Evolutionary conservation across 352 stramenopile genomes (phyloP), one percentile per base, ranked within the genome.

Genomic region (Phytophthora tubulina): DNA sequence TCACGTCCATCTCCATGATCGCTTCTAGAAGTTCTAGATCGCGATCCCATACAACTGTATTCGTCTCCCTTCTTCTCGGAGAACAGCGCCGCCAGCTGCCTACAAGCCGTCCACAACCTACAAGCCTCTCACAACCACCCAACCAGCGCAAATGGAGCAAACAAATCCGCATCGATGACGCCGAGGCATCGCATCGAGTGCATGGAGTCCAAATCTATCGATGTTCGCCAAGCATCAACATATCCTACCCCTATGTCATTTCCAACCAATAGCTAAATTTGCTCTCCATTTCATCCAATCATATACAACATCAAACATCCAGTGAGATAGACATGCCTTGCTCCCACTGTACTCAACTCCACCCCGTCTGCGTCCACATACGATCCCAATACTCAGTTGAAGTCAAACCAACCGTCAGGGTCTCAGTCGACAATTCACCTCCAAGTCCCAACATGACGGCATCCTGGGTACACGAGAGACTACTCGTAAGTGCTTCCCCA

Each of bases 391-490:
- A 33, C 60, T 52, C 60, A 57, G 31, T 70, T 64, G 52, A 70
- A 58, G 49, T 32, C 10, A 27, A 46, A 35, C 14, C 45, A 52
- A 39, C 54, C 54, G 54, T 41, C 39, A 5, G n/a, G 1, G 13
- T 7, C 7, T 70, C 55, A 72, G 55, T 72, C 46, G 46, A 17
- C 64, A 72, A 72, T 66, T 66, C 32, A 4, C 55, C 52, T 49
- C 17, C 17, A 30, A n/a, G 7, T 7, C n/a, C 30, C 11, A 11
- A 33, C 3, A 72, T 73, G 65, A 73, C 65, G 42, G 49, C 65
- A 15, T 63, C 49, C 3, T 68, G 56, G 41, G 31, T 31, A 14
- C 15, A 36, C 32, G 57, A 73, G 56, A 45, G 50, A 14, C 56
- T 50, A 41, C 65, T 73, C 21, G 65, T 58, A 3, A 17, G 36